phyloP scores from a whole-genome alignment of 208 protist genomes.

The Crithidia acanthocephali region DNA sequence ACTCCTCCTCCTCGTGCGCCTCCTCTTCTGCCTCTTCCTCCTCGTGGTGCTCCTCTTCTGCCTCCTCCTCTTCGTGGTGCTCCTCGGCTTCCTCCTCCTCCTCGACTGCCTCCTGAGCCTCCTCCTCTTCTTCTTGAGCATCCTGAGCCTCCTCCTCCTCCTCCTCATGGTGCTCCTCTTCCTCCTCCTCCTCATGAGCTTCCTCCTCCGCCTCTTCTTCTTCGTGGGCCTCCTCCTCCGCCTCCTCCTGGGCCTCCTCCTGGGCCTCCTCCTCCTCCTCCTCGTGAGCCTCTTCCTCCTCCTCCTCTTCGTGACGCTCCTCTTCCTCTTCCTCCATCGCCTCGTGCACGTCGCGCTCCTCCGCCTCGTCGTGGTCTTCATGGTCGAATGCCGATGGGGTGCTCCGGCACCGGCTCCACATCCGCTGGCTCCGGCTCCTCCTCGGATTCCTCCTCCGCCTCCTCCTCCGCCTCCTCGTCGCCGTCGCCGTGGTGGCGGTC shows the following conservation, averaged over 20 bases:
- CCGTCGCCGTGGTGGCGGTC: slow-evolving; percentile 15
- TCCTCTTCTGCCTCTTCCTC: slow-evolving; percentile 14
- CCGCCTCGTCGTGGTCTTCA: slow-evolving; percentile 2
- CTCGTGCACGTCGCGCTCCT: slow-evolving; percentile 14
- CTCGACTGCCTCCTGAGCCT: slow-evolving; percentile 10
- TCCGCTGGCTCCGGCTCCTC: slow-evolving; percentile 7
- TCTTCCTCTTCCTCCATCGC: slow-evolving; percentile 19
- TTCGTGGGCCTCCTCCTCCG: not conserved
- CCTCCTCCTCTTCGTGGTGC: slow-evolving; percentile 1
- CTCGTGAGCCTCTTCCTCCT: slow-evolving; percentile 19
- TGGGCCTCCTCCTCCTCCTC: slow-evolving; percentile 4
- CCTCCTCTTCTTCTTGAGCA: slow-evolving; percentile 16
- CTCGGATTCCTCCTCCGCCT: slow-evolving; percentile 24
- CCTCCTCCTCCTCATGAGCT: not conserved
- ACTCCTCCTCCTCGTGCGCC: slow-evolving; percentile 15
- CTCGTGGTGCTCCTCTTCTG: slow-evolving; percentile 2
- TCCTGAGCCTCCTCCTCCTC: slow-evolving; percentile 9
- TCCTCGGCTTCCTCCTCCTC: slow-evolving; percentile 9
- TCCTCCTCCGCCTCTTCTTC: not conserved
- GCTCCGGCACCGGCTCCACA: slow-evolving; percentile 8
- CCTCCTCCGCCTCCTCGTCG: slow-evolving; percentile 30
- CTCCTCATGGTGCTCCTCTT: slow-evolving; percentile 19
- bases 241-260: not conserved
- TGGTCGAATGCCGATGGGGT: slow-evolving; percentile 23
- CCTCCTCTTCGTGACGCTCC: slow-evolving; percentile 11